Percentiles rank a stretch among this genome's conserved stretches.
These are phyloP conservation scores for Vitis hybrid DNA, from an alignment of 177 flowering plant species.

Conservation along the genomic window DNA sequence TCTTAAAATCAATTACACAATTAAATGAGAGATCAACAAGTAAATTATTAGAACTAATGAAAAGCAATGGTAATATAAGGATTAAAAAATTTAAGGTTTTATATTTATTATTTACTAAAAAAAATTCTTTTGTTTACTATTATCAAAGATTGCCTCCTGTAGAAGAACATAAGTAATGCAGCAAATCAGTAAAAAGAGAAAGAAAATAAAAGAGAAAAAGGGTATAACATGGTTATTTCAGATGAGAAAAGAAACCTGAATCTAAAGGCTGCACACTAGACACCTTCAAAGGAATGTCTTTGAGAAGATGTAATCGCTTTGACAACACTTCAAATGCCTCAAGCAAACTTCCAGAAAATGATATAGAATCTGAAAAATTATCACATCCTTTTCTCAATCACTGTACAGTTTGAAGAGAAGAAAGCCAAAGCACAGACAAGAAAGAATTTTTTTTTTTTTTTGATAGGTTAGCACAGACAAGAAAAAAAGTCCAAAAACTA, in stretches of 20 bases:
- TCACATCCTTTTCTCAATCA: neutral
- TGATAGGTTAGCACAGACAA: neutral
- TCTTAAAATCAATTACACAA: no score
- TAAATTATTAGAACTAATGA: no score
- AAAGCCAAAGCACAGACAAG: neutral
- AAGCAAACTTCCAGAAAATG: constrained; percentile 52
- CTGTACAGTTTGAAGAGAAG: neutral
- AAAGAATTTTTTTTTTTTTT: no score
- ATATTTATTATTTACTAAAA: no score
- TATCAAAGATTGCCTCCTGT: no score
- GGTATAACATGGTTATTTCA: no score
- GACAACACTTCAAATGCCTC: constrained; percentile 72
- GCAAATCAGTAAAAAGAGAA: neutral
- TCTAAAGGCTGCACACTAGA: constrained; percentile 90
- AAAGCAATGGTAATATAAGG: no score
- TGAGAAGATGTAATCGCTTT: constrained; percentile 61
- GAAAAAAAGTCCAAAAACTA: constrained; percentile 6
- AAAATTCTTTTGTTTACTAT: no score
- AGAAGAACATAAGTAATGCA: neutral
- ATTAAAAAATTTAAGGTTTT: no score
- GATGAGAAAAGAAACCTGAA: constrained; percentile 53
- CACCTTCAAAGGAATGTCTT: constrained; percentile 76
- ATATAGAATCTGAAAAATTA: constrained; percentile 63
- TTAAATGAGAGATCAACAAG: no score
- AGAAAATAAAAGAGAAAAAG: neutral